Conservation (phyloP, 2,329 filamentous ascomycete species). For the Chaetomium strumarium region DNA sequence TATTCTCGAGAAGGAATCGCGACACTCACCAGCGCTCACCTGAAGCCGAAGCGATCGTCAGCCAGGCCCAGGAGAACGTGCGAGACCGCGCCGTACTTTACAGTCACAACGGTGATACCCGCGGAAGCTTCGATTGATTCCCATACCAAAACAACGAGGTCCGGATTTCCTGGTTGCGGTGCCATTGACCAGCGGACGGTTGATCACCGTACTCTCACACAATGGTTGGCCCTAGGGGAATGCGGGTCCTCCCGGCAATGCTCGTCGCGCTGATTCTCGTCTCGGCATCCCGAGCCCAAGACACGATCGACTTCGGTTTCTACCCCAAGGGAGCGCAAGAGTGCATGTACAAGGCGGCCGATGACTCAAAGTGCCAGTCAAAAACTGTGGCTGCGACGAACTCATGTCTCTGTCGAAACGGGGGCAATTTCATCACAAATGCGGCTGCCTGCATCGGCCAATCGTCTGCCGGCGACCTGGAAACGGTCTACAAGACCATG, state of each 20-base stretch:
- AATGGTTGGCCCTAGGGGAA: conserved; percentile 13
- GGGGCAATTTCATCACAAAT: conserved; percentile 43
- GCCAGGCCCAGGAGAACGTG: too few species aligned
- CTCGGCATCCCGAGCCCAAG: conserved; percentile 19
- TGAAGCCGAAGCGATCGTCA: too few species aligned
- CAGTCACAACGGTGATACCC: neutral
- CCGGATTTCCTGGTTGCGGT: neutral
- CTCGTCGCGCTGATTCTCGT: conserved; percentile 28
- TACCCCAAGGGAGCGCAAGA: conserved; percentile 38
- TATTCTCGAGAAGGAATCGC: too few species aligned
- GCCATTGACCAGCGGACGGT: neutral
- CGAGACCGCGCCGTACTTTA: too few species aligned
- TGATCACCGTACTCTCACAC: neutral
- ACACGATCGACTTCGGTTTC: conserved; percentile 37
- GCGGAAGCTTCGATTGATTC: neutral
- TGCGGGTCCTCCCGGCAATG: conserved; percentile 14
- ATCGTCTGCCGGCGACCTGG: conserved; percentile 33
- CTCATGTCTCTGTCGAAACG: conserved; percentile 45
- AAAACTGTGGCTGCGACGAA: conserved; percentile 38
- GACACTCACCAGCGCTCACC: too few species aligned
- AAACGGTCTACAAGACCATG: conserved; percentile 40
- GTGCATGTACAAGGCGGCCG: conserved; percentile 40
- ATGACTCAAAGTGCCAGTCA: conserved; percentile 37
- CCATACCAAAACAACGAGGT: too few species aligned
- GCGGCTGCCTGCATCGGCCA: conserved; percentile 42